Percentiles rank a stretch among this genome's conserved stretches.
These are phyloP conservation scores for Lasiodiplodia gonubiensis DNA, from an alignment of 2,329 filamentous ascomycete genomes.

Conservation along the genomic window DNA sequence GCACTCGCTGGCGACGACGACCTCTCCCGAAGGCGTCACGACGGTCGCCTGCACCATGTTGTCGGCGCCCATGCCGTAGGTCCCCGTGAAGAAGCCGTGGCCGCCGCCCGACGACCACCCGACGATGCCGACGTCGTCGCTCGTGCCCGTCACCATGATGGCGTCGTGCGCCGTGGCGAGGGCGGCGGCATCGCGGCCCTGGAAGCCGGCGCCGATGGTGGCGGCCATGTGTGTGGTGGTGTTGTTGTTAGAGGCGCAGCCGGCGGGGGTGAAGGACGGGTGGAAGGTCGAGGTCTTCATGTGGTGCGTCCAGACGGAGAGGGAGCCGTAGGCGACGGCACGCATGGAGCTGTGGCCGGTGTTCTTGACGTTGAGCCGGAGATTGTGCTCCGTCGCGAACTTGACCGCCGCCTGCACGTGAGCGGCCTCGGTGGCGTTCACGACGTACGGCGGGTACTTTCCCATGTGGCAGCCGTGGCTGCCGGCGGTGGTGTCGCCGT, in stretches of 20 bases:
- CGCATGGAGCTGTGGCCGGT: constrained; percentile 41
- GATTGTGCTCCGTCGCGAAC: constrained; percentile 41
- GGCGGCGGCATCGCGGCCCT: no score
- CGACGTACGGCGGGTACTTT: constrained; percentile 43
- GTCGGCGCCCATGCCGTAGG: constrained; percentile 49
- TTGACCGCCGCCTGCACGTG: constrained; percentile 44
- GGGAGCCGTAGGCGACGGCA: constrained; percentile 39
- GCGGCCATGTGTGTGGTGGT: neutral
- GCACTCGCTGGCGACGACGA: constrained; percentile 39
- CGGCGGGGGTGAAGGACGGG: constrained; percentile 31
- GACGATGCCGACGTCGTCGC: constrained; percentile 33
- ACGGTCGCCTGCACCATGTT: constrained; percentile 43
- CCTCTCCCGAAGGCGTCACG: no score
- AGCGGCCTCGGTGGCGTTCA: constrained; percentile 40
- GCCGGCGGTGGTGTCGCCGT: constrained; percentile 35
- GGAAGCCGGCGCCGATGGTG: neutral
- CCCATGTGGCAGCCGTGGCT: constrained; percentile 40
- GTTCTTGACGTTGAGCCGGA: constrained; percentile 43
- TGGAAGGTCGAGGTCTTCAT: constrained; percentile 37
- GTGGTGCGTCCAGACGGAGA: constrained; percentile 46
- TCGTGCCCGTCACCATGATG: neutral
- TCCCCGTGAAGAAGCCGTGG: constrained; percentile 58
- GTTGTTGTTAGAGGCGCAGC: constrained; percentile 1
- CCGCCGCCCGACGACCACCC: constrained; percentile 58
- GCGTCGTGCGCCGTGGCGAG: neutral